These are phyloP conservation scores for Candida sithepensis DNA, from an alignment of 805 yeast genomes.

Conservation along the genomic window DNA sequence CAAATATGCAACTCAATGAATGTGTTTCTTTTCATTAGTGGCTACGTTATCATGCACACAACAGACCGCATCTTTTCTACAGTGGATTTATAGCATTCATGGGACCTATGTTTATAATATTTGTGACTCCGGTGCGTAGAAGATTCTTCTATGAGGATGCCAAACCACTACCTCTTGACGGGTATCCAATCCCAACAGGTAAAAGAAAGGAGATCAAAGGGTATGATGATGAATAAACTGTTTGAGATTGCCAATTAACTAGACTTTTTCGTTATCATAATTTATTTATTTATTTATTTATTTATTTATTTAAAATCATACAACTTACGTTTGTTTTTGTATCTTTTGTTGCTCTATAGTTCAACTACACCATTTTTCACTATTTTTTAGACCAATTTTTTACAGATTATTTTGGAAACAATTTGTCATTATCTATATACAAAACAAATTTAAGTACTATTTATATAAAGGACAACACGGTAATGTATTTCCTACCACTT, in stretches of 20 bases:
- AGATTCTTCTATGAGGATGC: constrained; percentile 63
- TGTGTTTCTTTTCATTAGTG: too few species aligned
- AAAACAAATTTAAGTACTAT: neutral
- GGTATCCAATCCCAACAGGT: constrained; percentile 54
- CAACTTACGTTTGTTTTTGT: too few species aligned
- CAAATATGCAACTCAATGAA: too few species aligned
- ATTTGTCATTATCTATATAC: neutral
- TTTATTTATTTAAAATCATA: constrained; percentile 2
- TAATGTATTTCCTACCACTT: constrained; percentile 41
- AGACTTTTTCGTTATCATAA: neutral
- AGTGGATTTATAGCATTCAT: constrained; percentile 60
- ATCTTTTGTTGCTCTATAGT: too few species aligned
- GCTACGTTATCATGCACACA: constrained; percentile 72
- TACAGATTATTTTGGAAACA: constrained; percentile 1
- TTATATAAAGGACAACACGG: neutral
- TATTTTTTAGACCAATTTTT: neutral
- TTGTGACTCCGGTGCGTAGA: constrained; percentile 66
- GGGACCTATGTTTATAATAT: constrained; percentile 61
- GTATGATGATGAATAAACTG: constrained; percentile 48
- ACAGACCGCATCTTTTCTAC: constrained; percentile 70
- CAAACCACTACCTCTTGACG: constrained; percentile 55
- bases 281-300: constrained; percentile 2
- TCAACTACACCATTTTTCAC: neutral
- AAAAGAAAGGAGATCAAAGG: constrained; percentile 50
- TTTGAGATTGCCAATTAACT: constrained; percentile 11